phyloP scores from a whole-genome alignment of 305 asterid genomes.

The Fraxinus nigra region DNA sequence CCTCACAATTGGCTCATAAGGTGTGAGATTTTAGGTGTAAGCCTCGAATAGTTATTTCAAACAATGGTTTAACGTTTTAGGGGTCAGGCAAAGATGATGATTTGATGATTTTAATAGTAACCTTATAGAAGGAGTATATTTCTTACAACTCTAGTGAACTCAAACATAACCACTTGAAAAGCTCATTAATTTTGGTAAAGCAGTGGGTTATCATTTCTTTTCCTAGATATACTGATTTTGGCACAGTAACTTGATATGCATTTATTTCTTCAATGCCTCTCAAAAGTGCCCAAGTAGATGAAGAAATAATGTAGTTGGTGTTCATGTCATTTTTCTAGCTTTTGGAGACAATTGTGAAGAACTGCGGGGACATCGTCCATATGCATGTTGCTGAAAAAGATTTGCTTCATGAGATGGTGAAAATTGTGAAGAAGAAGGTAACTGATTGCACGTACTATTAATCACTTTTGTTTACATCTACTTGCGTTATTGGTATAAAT shows the following conservation, averaged over 20 bases:
- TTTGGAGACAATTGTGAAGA: constrained; percentile 93
- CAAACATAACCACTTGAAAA: background rate
- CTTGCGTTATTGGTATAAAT: constrained; percentile 4
- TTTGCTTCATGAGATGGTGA: constrained; percentile 95
- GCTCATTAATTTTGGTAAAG: background rate
- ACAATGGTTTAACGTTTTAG: background rate
- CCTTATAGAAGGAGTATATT: background rate
- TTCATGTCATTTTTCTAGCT: constrained; percentile 52
- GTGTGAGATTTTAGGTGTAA: background rate
- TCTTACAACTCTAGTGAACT: background rate
- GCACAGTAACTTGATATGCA: background rate
- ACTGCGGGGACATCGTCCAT: constrained; percentile 95
- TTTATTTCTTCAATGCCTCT: background rate
- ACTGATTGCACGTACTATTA: constrained; percentile 19
- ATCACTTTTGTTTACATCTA: constrained; percentile 14
- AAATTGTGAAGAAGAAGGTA: constrained; percentile 87
- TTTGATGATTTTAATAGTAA: background rate
- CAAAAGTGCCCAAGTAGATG: background rate
- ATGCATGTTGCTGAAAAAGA: constrained; percentile 98
- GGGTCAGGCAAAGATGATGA: background rate
- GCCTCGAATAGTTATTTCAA: background rate
- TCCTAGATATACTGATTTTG: background rate
- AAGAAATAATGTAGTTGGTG: constrained; percentile 5
- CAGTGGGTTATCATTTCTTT: background rate
- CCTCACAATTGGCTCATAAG: background rate